Evolutionary conservation across 1,284 basidiomycete genomes (phyloP).

Genomic region (Neolentinus lepideus): DNA sequence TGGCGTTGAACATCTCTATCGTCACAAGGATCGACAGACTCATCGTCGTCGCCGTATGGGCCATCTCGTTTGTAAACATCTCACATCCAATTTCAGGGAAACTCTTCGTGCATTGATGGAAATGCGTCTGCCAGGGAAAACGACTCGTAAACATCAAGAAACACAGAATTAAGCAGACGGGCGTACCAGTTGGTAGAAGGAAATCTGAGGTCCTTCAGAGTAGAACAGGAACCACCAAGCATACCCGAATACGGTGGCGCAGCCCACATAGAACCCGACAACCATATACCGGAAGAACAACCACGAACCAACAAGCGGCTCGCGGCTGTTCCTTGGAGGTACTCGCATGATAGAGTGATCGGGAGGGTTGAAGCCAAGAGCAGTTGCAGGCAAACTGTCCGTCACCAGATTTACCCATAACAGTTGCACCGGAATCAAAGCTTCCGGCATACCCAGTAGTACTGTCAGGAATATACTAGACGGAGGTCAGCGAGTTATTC

Average conservation of each 20-base stretch:
- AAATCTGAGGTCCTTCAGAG: constrained; percentile 84
- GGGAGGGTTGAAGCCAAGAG: constrained; percentile 95
- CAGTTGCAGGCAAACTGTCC: constrained; percentile 96
- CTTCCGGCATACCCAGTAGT: constrained; percentile 96
- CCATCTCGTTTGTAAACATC: constrained; percentile 87
- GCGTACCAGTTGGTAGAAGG: constrained; percentile 87
- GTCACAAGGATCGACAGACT: constrained; percentile 91
- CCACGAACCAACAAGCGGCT: constrained; percentile 91
- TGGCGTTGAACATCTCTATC: constrained; percentile 99
- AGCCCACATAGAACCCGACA: constrained; percentile 90
- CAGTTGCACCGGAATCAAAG: constrained; percentile 94
- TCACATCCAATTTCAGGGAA: constrained; percentile 91
- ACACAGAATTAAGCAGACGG: neutral
- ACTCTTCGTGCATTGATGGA: constrained; percentile 79
- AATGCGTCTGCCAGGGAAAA: constrained; percentile 77
- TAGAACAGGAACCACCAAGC: constrained; percentile 99
- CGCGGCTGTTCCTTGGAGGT: constrained; percentile 81
- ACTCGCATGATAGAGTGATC: constrained; percentile 96
- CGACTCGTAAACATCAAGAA: constrained; percentile 1
- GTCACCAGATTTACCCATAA: constrained; percentile 97
- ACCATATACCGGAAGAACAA: constrained; percentile 94
- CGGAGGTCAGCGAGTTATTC: no score
- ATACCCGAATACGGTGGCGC: constrained; percentile 93
- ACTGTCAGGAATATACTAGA: constrained; percentile 96
- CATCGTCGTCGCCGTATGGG: constrained; percentile 90